Percentiles rank a stretch among this genome's conserved stretches.
Conservation (phyloP, 768 basidiomycete species). For the Lactarius vividus region DNA sequence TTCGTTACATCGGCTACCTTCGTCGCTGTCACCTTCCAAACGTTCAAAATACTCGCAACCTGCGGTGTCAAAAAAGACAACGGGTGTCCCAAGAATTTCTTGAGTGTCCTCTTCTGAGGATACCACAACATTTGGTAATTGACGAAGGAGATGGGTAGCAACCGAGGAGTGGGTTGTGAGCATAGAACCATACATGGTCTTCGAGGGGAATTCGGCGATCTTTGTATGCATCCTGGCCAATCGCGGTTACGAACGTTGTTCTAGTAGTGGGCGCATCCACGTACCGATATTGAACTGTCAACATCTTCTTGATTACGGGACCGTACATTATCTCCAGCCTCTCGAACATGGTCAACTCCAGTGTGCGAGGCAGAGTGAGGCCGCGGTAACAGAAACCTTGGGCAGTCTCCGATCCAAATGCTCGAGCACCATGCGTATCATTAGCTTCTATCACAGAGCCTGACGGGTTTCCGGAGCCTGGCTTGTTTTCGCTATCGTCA, state of each 20-base stretch:
- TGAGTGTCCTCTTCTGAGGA: conserved; percentile 62
- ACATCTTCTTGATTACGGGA: conserved; percentile 74
- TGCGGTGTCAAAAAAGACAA: conserved; percentile 93
- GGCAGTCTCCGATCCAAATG: not conserved
- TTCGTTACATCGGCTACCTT: conserved; percentile 90
- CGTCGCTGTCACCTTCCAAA: conserved; percentile 72
- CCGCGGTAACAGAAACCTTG: not conserved
- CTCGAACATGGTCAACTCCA: conserved; percentile 91
- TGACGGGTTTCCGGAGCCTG: not conserved
- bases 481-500: not conserved
- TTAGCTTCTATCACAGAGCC: not conserved
- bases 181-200: conserved; percentile 70
- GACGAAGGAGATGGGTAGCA: conserved; percentile 64
- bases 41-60: conserved; percentile 94
- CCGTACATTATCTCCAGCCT: conserved; percentile 90
- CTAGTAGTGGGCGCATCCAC: conserved; percentile 26
- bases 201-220: conserved; percentile 85
- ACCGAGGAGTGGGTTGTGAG: conserved; percentile 73
- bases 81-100: conserved; percentile 71
- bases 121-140: conserved; percentile 54
- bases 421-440: not conserved
- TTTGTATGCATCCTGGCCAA: conserved; percentile 73
- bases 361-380: conserved; percentile 61
- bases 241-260: not conserved
- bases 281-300: conserved; percentile 86